Percentiles rank a stretch among this genome's conserved stretches.
Conservation (phyloP, 345 rosid species). For the Citrus trifoliata region DNA sequence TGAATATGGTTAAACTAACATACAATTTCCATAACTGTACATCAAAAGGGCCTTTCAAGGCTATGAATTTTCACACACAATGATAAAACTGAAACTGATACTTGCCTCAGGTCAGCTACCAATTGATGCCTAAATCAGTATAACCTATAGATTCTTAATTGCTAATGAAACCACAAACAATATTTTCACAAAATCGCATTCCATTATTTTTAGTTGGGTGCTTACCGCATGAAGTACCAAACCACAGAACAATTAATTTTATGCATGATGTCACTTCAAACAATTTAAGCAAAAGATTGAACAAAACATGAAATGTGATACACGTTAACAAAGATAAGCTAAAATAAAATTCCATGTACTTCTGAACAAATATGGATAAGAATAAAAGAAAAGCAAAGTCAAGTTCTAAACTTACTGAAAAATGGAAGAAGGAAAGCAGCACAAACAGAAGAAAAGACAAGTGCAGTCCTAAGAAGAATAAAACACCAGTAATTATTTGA, state of each 20-base stretch:
- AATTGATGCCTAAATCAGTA: neutral
- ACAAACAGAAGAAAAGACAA: conserved; percentile 74
- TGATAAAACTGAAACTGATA: neutral
- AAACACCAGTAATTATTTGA: conserved; percentile 55
- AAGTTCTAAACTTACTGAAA: conserved; percentile 50
- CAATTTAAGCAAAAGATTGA: neutral
- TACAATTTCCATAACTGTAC: neutral
- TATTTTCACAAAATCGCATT: neutral
- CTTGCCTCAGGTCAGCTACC: neutral
- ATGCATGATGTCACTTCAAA: neutral
- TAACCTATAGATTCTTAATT: neutral
- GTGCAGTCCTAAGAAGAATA: conserved; percentile 62
- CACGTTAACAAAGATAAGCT: neutral
- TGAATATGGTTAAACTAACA: neutral
- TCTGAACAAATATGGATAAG: neutral
- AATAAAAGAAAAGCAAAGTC: neutral
- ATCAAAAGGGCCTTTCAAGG: neutral
- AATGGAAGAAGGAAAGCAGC: conserved; percentile 85
- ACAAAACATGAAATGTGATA: neutral
- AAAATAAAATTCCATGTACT: neutral
- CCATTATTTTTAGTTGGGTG: neutral
- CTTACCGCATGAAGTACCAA: neutral
- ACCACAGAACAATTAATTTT: neutral
- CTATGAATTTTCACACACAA: neutral
- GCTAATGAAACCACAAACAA: neutral